Base-by-base conservation (phyloP, 192 early-diverging fungal species). In the Coemansia sp. region DNA sequence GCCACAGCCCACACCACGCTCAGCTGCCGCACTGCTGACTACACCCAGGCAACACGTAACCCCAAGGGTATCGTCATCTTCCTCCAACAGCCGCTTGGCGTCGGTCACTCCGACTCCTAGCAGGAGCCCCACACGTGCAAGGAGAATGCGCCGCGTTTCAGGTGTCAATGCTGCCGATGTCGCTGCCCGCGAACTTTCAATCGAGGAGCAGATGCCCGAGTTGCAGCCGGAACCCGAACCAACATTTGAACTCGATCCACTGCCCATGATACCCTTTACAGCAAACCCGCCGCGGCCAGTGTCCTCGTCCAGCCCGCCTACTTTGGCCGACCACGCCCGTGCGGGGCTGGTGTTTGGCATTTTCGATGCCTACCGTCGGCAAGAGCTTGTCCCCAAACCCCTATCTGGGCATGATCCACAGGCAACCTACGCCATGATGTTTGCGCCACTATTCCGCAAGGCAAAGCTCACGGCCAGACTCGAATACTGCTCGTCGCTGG, bases 401-500 rank as follows among this genome's bases (percentile, higher is more conserved):
- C 36, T 70, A 13, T 10, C 62, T 3, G 72, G 65, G 2, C 31
- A 34, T 11, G 44, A 63, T 38, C 61, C 53, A 40, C 50, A 64
- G n/a, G 66, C 74, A 5, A 49, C 60, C 27, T 49, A 70, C 29
- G 71, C 63, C 7, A 53, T 41, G 7, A 75, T 44, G 34, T 66
- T 75, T n/a, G 73, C 78, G 68, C 76, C 81, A 13, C 66, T 83
- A 22, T 73, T 60, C 36, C 70, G 68, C 65, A 78, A 78, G 55
- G 76, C 81, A 5, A 68, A 75, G 64, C 76, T 83, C 22, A 68
- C 66, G 1, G 81, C 81, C 5, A 66, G 81, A 9, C 73, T 78
- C 24, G 81, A 83, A 13, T 83, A 83, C 55, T 83, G 81, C 27
- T 64, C 70, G 12, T 68, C 81, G 33, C 61, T 83, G 13, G 39